Percentiles rank a stretch among this genome's conserved stretches.
phyloP scores from a whole-genome alignment of 2,329 filamentous ascomycete genomes.

The Decorospora gaudefroyi region DNA sequence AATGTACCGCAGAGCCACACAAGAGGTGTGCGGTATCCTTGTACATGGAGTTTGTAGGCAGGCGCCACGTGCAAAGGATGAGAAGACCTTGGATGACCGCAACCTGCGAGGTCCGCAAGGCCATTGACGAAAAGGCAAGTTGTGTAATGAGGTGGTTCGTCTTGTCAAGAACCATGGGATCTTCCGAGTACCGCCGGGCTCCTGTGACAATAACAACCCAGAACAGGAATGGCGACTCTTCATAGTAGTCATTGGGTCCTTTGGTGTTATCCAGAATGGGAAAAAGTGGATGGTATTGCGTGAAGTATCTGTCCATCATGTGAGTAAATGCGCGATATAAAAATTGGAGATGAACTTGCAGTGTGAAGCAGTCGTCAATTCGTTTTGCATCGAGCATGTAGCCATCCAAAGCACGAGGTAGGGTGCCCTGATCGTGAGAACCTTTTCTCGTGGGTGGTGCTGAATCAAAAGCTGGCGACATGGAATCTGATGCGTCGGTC shows the following conservation, averaged over 20 bases:
- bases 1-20: slow-evolving; percentile 48
- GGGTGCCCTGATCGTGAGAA: slow-evolving; percentile 27
- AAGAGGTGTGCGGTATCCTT: slow-evolving; percentile 49
- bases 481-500: slow-evolving; percentile 36
- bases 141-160: slow-evolving; percentile 44
- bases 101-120: slow-evolving; percentile 44
- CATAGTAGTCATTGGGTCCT: slow-evolving; percentile 42
- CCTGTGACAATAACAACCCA: slow-evolving; percentile 50
- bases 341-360: slow-evolving; percentile 25
- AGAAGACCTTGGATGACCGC: slow-evolving; percentile 49
- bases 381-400: slow-evolving; percentile 41
- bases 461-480: slow-evolving; percentile 39
- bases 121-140: slow-evolving; percentile 47
- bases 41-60: slow-evolving; percentile 50
- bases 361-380: slow-evolving; percentile 44
- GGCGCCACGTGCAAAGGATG: slow-evolving; percentile 49
- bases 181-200: slow-evolving; percentile 45
- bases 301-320: slow-evolving; percentile 35
- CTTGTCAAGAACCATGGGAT: slow-evolving; percentile 43
- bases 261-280: slow-evolving; percentile 41
- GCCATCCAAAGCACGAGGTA: slow-evolving; percentile 37
- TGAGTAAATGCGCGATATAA: slow-evolving; percentile 16
- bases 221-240: slow-evolving; percentile 46
- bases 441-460: slow-evolving; percentile 32
- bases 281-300: slow-evolving; percentile 41